Percentiles rank a stretch among this genome's conserved stretches.
These are phyloP conservation scores for Phragmites australis DNA, from an alignment of 176 grass and related monocot genomes.

Conservation along the genomic window DNA sequence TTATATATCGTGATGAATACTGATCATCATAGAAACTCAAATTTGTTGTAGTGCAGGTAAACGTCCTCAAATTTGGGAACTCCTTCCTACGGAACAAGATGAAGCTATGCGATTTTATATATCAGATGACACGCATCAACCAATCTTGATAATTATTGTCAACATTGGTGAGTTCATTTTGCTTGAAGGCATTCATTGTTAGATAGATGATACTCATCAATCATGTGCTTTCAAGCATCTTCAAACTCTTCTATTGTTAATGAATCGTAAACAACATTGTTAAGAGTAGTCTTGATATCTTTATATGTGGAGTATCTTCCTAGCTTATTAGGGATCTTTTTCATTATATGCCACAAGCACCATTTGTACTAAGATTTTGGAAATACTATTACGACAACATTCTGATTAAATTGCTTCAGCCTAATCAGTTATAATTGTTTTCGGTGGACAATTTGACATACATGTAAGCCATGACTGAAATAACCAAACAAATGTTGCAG, in stretches of 20 bases:
- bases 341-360: constrained; percentile 24
- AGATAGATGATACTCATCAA: not conserved
- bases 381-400: not conserved
- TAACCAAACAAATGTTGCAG: constrained; percentile 1
- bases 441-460: not conserved
- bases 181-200: not conserved
- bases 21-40: too few species aligned
- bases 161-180: too few species aligned
- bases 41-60: too few species aligned
- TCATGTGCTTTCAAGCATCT: not conserved
- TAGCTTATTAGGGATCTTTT: not conserved
- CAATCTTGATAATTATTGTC: too few species aligned
- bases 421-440: not conserved
- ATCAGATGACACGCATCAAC: too few species aligned
- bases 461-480: not conserved
- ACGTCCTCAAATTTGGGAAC: too few species aligned
- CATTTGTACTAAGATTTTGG: not conserved
- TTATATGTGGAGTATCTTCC: not conserved
- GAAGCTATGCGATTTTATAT: too few species aligned
- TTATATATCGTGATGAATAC: too few species aligned
- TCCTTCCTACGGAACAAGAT: too few species aligned
- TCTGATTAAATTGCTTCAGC: not conserved
- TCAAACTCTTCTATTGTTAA: not conserved
- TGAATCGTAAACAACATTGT: not conserved
- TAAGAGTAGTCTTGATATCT: not conserved